phyloP scores from a whole-genome alignment of 2,329 filamentous ascomycete genomes.

The Seiridium unicorne region DNA sequence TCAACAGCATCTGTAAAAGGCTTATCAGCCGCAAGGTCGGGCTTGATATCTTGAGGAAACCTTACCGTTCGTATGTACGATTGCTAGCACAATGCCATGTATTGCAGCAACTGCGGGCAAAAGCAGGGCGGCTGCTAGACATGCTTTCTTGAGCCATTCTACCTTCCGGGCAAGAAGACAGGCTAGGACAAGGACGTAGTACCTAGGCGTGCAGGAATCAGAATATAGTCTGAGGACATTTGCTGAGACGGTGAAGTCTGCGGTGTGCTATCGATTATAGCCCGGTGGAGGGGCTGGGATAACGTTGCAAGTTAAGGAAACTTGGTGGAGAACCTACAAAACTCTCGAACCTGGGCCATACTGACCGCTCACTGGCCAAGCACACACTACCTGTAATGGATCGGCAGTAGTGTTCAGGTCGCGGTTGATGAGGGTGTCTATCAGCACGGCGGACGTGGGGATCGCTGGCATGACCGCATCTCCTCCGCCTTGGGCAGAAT shows the following conservation, averaged over 20 bases:
- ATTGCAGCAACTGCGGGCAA: conserved; percentile 3
- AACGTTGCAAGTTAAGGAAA: background rate
- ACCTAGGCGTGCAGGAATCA: background rate
- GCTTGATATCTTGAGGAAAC: background rate
- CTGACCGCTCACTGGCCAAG: conserved; percentile 41
- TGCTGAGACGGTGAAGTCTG: no score
- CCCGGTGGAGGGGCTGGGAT: background rate
- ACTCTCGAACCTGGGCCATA: conserved; percentile 37
- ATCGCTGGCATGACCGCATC: conserved; percentile 31
- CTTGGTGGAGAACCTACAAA: conserved; percentile 27
- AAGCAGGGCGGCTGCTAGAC: conserved; percentile 2
- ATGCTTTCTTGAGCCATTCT: conserved; percentile 5
- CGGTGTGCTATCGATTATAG: no score
- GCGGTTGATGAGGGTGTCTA: conserved; percentile 21
- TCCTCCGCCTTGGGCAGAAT: background rate
- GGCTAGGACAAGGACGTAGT: conserved; percentile 2
- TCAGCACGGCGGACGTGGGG: conserved; percentile 21
- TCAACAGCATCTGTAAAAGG: background rate
- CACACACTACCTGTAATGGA: conserved; percentile 34
- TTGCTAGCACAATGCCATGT: conserved; percentile 5
- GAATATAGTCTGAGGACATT: no score
- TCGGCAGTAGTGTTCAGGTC: conserved; percentile 17
- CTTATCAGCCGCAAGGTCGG: background rate
- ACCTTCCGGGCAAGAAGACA: conserved; percentile 1
- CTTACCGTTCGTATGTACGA: conserved; percentile 2